Conservation (phyloP, 768 basidiomycete genomes). For the Tulasnella sp. region DNA sequence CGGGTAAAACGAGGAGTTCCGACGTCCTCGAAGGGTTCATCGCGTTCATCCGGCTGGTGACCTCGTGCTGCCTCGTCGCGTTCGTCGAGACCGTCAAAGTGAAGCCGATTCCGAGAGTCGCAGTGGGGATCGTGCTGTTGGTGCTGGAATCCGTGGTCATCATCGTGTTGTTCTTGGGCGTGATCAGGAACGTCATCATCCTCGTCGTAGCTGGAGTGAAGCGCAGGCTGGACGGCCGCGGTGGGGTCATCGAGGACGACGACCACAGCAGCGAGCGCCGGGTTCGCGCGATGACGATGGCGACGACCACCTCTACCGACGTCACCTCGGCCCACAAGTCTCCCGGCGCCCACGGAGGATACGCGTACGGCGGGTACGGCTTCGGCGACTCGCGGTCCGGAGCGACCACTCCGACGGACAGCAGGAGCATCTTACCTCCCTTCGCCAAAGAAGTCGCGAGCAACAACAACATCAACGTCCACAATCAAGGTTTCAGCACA, state of each 20-base stretch:
- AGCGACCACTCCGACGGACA: neutral
- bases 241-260: neutral
- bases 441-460: neutral
- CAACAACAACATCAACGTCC: neutral
- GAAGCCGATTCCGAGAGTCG: constrained; percentile 3
- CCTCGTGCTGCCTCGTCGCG: neutral
- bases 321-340: neutral
- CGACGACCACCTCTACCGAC: neutral
- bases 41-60: neutral
- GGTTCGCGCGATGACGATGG: neutral
- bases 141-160: neutral
- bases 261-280: neutral
- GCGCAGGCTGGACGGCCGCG: neutral
- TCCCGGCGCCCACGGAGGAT: neutral
- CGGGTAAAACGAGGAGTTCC: neutral
- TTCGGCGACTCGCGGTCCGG: neutral
- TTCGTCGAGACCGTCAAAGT: constrained; percentile 5
- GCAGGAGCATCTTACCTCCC: neutral
- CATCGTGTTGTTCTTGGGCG: neutral
- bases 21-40: constrained; percentile 7
- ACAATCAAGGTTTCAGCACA: no score
- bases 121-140: neutral
- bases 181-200: neutral
- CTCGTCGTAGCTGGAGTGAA: neutral
- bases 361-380: neutral